Evolutionary conservation across 106 monocot genomes (phyloP).

Genomic region (Dendrobium officinale): DNA sequence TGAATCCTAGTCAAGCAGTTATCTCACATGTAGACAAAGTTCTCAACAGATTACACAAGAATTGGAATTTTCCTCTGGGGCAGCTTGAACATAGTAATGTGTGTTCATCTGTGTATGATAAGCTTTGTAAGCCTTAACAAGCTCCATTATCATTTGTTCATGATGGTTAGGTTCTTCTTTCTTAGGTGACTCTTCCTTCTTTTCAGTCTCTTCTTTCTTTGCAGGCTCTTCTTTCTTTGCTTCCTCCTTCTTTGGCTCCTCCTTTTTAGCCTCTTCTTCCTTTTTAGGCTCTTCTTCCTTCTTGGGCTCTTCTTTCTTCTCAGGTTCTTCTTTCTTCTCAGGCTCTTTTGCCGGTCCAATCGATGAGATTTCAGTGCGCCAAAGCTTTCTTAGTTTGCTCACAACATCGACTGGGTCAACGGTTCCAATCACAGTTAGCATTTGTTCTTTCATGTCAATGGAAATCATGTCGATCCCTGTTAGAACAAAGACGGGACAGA

Average conservation of each 20-base stretch:
- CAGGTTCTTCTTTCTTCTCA: conserved; percentile 28
- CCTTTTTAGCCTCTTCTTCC: conserved; percentile 10
- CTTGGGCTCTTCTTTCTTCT: conserved; percentile 23
- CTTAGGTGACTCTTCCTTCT: conserved; percentile 14
- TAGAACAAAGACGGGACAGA: not conserved
- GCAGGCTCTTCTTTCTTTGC: conserved; percentile 16
- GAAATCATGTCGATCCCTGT: conserved; percentile 30
- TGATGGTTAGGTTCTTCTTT: conserved; percentile 9
- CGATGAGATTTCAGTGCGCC: conserved; percentile 15
- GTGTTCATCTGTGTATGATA: conserved; percentile 9
- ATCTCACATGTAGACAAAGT: not conserved
- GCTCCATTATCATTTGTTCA: conserved; percentile 8
- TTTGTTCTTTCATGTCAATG: conserved; percentile 31
- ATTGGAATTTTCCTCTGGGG: conserved; percentile 7
- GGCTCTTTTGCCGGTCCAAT: conserved; percentile 33
- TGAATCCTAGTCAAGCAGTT: not conserved
- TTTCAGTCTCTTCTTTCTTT: conserved; percentile 14
- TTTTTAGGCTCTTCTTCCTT: conserved; percentile 18
- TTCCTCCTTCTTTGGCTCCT: conserved; percentile 20
- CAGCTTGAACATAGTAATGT: conserved; percentile 1
- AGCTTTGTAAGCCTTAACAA: conserved; percentile 9
- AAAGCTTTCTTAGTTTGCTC: conserved; percentile 26
- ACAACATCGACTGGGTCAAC: conserved; percentile 29
- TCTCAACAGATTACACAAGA: conserved; percentile 6
- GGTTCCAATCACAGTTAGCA: conserved; percentile 24